Base-by-base conservation (phyloP, 306 rosid species). In the Geum urbanum region DNA sequence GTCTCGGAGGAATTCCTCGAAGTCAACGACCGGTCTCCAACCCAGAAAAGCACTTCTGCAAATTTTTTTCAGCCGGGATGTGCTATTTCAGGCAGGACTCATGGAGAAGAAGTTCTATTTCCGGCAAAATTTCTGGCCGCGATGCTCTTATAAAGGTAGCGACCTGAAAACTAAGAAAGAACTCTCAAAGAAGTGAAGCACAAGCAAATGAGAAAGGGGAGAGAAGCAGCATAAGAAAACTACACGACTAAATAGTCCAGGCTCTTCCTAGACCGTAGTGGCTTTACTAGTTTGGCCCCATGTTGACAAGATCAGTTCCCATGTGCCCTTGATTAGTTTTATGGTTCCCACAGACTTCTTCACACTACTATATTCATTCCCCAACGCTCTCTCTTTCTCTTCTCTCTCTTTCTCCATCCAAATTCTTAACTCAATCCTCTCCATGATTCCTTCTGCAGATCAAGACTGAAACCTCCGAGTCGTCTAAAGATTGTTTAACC, bases 261-360 rank as follows among this genome's bases (percentile, higher is more conserved):
- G 41, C 57, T 35, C 71, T 80, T 61, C 85, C 63, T 52, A 45
- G 78, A 50, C 44, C 57, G 69, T 63, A 61, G 69, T 63, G 76
- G 68, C 66, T 73, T 75, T 43, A 55, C 65, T 16, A 41, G 63
- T 69, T 69, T 69, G 76, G 66, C 79, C 54, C 72, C 81, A 82
- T 80, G 86, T 84, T 84, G 84, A 82, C 70, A 79, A 73, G 87
- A 63, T 84, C 79, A 54, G 90, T 82, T 68, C 82, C 84, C 96
- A 85, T 70, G 97, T 91, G 91, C 86, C 55, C 63, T 78, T 79
- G 58, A 77, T 82, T 85, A 78, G 78, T 86, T 84, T 84, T 72
- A 86, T 78, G 84, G 75, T 71, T 82, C 87, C 75, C 85, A 81
- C 70, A 44, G 53, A 57, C 78, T 71, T 73, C 20, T 74, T 70